Percentiles rank a stretch among this genome's conserved stretches.
Conservation (phyloP, 2,329 filamentous ascomycete genomes). For the Thielaviopsis punctulata region DNA sequence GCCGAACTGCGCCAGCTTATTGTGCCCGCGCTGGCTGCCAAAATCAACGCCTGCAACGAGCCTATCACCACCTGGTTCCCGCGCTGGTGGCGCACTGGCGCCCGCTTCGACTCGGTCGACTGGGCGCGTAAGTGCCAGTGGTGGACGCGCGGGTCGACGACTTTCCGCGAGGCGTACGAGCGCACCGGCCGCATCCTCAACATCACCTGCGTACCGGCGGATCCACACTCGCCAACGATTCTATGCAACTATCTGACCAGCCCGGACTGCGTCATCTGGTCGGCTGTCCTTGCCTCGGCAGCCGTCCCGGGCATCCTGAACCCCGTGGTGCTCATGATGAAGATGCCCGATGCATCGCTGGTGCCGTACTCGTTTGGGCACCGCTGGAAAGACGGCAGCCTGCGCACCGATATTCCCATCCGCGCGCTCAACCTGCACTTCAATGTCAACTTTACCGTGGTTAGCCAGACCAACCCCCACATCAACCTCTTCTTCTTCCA, state of each 20-base stretch:
- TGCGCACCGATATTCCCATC: conserved; percentile 88
- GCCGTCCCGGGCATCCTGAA: conserved; percentile 93
- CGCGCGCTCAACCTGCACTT: conserved; percentile 91
- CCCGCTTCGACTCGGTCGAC: conserved; percentile 81
- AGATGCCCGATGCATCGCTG: conserved; percentile 57
- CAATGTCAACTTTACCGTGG: conserved; percentile 96
- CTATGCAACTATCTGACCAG: conserved; percentile 89
- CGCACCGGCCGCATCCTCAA: conserved; percentile 88
- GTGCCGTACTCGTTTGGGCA: conserved; percentile 91
- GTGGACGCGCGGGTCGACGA: conserved; percentile 84
- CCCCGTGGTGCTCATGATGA: conserved; percentile 85
- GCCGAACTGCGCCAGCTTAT: conserved; percentile 75
- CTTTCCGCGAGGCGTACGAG: conserved; percentile 87
- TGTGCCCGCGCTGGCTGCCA: conserved; percentile 68
- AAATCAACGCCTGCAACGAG: conserved; percentile 76
- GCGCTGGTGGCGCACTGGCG: conserved; percentile 84
- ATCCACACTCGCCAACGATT: conserved; percentile 83
- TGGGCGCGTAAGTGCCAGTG: conserved; percentile 76
- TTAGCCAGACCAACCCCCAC: conserved; percentile 79
- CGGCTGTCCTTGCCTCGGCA: conserved; percentile 81
- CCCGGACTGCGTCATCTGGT: conserved; percentile 97
- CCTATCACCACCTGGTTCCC: conserved; percentile 55
- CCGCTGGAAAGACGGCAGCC: conserved; percentile 96
- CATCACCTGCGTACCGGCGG: conserved; percentile 86
- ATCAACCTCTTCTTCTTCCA: conserved; percentile 99